phyloP scores from a whole-genome alignment of 2,329 filamentous ascomycete species.

The Epichloe glyceriae region DNA sequence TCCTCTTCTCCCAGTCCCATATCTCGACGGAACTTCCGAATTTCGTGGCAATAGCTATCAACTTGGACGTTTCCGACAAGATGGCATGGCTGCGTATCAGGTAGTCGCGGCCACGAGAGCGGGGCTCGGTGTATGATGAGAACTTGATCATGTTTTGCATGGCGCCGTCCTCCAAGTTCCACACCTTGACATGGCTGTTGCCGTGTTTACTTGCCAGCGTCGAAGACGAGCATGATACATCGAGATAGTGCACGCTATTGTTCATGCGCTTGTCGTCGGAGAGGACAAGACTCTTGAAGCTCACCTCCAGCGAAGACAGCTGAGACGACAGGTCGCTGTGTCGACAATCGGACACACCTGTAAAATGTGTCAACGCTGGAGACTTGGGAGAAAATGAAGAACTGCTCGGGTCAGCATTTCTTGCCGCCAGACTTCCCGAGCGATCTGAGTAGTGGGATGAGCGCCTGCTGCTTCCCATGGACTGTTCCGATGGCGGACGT shows the following conservation, averaged over 20 bases:
- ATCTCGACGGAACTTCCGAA: constrained; percentile 27
- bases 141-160: constrained; percentile 39
- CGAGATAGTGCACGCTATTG: constrained; percentile 22
- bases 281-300: constrained; percentile 12
- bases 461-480: constrained; percentile 1
- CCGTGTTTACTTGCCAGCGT: constrained; percentile 24
- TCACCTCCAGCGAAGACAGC: constrained; percentile 6
- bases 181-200: constrained; percentile 79
- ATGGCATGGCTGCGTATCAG: constrained; percentile 30
- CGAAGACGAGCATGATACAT: constrained; percentile 20
- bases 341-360: neutral
- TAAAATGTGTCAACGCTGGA: neutral
- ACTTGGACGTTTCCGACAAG: constrained; percentile 24
- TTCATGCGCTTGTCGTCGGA: constrained; percentile 18
- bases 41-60: constrained; percentile 25
- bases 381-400: neutral
- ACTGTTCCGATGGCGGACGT: constrained; percentile 1
- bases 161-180: constrained; percentile 71
- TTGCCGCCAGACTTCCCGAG: neutral
- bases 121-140: constrained; percentile 25
- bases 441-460: constrained; percentile 6
- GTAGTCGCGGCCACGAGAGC: constrained; percentile 26
- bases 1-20: constrained; percentile 26
- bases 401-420: neutral
- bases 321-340: neutral